Evolutionary conservation across 768 basidiomycete genomes (phyloP).

Genomic region (Tulasnella sp.): DNA sequence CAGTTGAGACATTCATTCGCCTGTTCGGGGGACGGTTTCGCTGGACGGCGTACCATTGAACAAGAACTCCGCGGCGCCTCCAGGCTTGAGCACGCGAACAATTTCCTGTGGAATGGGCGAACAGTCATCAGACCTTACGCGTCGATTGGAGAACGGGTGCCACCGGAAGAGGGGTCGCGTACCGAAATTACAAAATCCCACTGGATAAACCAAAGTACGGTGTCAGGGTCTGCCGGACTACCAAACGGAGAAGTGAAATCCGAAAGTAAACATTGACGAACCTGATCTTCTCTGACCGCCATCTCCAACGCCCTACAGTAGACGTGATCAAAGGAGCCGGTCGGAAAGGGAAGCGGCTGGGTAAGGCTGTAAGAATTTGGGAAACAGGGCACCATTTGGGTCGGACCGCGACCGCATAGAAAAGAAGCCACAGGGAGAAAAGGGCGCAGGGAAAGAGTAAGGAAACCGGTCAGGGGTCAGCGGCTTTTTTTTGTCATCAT

Average conservation of each 20-base stretch:
- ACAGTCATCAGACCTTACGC: neutral
- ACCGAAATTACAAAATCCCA: conserved; percentile 21
- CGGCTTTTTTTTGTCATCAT: neutral
- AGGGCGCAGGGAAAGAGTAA: neutral
- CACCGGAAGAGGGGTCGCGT: neutral
- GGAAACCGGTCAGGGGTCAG: neutral
- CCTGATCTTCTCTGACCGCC: conserved; percentile 17
- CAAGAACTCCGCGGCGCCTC: conserved; percentile 18
- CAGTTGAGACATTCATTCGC: neutral
- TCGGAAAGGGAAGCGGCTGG: conserved; percentile 10
- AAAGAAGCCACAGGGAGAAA: neutral
- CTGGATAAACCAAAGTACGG: neutral
- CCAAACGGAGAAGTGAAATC: neutral
- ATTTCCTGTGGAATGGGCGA: neutral
- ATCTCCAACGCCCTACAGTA: conserved; percentile 6
- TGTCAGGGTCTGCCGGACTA: neutral
- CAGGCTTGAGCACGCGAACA: conserved; percentile 19
- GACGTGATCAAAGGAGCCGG: conserved; percentile 17
- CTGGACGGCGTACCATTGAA: conserved; percentile 12
- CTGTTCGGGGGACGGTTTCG: neutral
- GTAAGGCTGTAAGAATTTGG: neutral
- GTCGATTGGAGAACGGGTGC: neutral
- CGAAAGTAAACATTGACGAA: neutral
- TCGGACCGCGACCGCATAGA: neutral
- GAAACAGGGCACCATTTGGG: neutral